These are phyloP conservation scores for Kuraishia cidri DNA, from an alignment of 805 yeast species.

Conservation along the genomic window DNA sequence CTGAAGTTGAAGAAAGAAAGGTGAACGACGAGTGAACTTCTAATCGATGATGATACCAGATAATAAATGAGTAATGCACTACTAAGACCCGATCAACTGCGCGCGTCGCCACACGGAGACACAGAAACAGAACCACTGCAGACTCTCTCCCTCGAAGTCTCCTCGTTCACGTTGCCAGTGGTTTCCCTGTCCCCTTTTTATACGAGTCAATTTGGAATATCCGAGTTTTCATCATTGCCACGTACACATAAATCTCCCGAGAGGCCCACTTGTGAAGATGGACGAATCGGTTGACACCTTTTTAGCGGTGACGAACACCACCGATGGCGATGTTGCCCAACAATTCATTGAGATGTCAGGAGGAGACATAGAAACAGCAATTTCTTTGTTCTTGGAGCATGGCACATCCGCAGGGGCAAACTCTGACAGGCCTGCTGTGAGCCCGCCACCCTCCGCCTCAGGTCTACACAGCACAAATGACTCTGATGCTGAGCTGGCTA, in stretches of 20 bases:
- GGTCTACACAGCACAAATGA: background rate
- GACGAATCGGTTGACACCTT: conserved; percentile 56
- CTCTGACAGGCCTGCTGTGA: conserved; percentile 1
- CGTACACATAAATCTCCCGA: background rate
- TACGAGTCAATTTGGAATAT: background rate
- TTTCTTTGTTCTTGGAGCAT: conserved; percentile 72
- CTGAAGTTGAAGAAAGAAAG: background rate
- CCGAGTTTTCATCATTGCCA: background rate
- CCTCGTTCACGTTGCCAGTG: background rate
- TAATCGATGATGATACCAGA: too few relatives aligned
- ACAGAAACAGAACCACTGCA: background rate
- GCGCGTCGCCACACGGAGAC: too few relatives aligned
- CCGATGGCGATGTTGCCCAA: conserved; percentile 58
- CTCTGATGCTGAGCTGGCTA: conserved; percentile 43
- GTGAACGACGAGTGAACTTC: background rate
- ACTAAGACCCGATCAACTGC: too few relatives aligned
- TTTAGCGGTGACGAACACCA: conserved; percentile 73
- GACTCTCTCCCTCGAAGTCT: background rate
- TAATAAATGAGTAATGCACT: too few relatives aligned
- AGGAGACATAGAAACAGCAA: conserved; percentile 74
- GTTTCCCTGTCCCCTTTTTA: background rate
- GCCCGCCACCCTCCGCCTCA: background rate
- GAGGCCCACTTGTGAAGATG: conserved; percentile 5
- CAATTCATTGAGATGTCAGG: conserved; percentile 76
- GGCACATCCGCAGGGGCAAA: conserved; percentile 27